A percentile compares a stretch with the other conserved stretches of the same genome.
phyloP scores from a whole-genome alignment of 306 rosid genomes.

The Mimosa pudica region DNA sequence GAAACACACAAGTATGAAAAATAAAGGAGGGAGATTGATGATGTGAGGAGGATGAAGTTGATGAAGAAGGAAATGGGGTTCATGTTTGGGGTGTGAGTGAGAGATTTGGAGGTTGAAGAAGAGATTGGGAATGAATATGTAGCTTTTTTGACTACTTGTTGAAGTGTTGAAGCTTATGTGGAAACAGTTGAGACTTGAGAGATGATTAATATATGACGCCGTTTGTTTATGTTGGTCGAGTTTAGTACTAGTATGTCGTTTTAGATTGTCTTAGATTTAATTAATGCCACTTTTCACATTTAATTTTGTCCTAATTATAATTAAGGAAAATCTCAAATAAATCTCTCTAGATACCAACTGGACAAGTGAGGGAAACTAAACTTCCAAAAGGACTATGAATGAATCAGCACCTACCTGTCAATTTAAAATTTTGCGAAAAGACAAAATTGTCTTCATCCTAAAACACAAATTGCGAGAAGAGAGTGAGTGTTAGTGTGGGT shows the following conservation, averaged over 20 bases:
- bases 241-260: neutral
- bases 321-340: too few species aligned
- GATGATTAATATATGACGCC: neutral
- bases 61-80: slow-evolving; percentile 17
- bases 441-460: too few species aligned
- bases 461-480: too few species aligned
- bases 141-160: slow-evolving; percentile 40
- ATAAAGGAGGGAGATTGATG: slow-evolving; percentile 27
- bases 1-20: slow-evolving; percentile 26
- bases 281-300: too few species aligned
- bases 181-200: neutral
- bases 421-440: too few species aligned
- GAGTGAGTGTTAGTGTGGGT: too few species aligned
- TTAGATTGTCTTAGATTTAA: neutral
- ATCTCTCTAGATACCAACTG: too few species aligned
- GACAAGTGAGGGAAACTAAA: too few species aligned
- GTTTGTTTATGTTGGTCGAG: neutral
- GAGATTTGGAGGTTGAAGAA: neutral
- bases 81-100: neutral
- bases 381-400: too few species aligned
- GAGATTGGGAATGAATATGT: neutral
- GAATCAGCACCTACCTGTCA: too few species aligned
- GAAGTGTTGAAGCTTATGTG: neutral
- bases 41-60: slow-evolving; percentile 17
- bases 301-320: too few species aligned